phyloP scores from a whole-genome alignment of 176 grass and related monocot species.

The Phyllostachys edulis region DNA sequence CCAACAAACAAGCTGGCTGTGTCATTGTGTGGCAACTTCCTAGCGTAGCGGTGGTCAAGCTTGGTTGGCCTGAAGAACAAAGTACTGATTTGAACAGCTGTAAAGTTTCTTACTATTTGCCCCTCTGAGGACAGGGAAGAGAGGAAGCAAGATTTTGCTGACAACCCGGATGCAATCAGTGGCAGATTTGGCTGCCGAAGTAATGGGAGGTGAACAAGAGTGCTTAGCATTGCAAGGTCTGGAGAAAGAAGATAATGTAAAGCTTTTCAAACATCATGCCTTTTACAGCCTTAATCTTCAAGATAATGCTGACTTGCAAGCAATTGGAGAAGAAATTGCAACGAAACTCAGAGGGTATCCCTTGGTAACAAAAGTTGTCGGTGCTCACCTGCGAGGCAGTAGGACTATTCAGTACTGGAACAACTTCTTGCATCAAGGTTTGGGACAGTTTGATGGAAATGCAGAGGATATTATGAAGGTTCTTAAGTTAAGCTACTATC shows the following conservation, averaged over 20 bases:
- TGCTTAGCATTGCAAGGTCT: constrained; percentile 16
- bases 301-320: neutral
- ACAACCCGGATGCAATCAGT: constrained; percentile 29
- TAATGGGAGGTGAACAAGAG: neutral
- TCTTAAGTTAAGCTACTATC: constrained; percentile 39
- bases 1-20: too few relatives aligned
- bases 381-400: neutral
- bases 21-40: too few relatives aligned
- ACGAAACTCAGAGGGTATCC: constrained; percentile 32
- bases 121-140: constrained; percentile 26
- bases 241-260: neutral
- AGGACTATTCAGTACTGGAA: constrained; percentile 10
- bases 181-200: neutral
- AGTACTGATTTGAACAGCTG: too few relatives aligned
- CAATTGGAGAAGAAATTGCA: constrained; percentile 24
- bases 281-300: constrained; percentile 8
- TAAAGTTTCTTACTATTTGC: constrained; percentile 33
- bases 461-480: constrained; percentile 17
- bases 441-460: constrained; percentile 13
- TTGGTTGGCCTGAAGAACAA: too few relatives aligned
- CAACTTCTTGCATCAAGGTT: neutral
- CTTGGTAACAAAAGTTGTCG: constrained; percentile 34
- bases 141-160: constrained; percentile 48
- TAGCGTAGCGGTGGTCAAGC: too few relatives aligned
- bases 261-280: constrained; percentile 30